Base-by-base conservation (phyloP, 208 protist species). In the Crithidia acanthocephali region DNA sequence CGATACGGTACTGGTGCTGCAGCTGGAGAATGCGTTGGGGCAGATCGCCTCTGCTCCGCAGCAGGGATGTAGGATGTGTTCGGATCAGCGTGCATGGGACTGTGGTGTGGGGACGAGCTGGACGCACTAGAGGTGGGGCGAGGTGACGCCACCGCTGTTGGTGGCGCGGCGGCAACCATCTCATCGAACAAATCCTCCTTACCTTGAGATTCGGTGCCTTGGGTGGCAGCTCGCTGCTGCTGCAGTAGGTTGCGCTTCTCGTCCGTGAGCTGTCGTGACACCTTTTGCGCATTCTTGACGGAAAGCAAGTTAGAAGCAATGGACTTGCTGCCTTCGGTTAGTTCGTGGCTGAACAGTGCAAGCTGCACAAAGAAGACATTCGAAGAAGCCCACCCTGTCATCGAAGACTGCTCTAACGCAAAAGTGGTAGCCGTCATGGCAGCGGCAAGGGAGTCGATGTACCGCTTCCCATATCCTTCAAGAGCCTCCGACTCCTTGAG, bases 281-380 rank as follows among this genome's bases (percentile, higher is more conserved):
- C 74, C 22, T 72, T 79, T 64, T 88, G 82, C 13, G 75, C 64
- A 56, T 88, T 90, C 66, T 93, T 93, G 44, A 90, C 71, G 25
- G 65, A 74, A 13, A 77, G 68, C 20, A 83, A 45, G 27, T 47
- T 71, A 16, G 59, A 64, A 32, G 78, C 82, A 11, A 89, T 57
- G 9, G 52, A 27, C 22, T 70, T 68, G 33, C 65, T 75, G 10
- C 42, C 42, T 18, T 20, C 51, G 15, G 72, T 58, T 1, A 76
- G 4, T 47, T 88, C 87, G 10, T 64, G 61, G 4, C 90, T 79
- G 30, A 93, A 81, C 0, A 64, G 44, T 22, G 72, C 72, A 0
- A 90, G 68, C 27, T 93, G 87, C 18, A 81, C 55, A 73, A 93
- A 87, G 44, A 93, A 86, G 8, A 93, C 80, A 65, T 93, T 93